Percentiles rank a stretch among this genome's conserved stretches.
phyloP scores from a whole-genome alignment of 371 early-diverging fungal species.

The Rhizomucor pusillus region DNA sequence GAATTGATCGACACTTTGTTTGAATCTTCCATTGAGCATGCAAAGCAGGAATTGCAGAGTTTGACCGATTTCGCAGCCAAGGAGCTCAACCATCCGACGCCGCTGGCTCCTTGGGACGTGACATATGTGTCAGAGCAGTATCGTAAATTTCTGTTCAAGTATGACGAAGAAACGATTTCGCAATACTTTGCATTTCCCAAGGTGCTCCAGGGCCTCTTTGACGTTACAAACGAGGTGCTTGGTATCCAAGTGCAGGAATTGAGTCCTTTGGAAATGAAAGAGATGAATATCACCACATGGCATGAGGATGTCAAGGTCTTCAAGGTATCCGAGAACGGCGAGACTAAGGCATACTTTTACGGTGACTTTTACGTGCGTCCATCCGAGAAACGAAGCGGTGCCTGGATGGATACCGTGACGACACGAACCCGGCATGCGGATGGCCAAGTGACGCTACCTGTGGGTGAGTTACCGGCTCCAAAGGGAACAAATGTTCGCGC shows the following conservation, averaged over 20 bases:
- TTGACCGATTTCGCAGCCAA: constrained; percentile 50
- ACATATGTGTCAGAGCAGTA: constrained; percentile 58
- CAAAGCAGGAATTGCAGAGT: constrained; percentile 44
- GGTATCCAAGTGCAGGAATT: constrained; percentile 58
- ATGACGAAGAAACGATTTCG: constrained; percentile 64
- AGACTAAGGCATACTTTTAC: constrained; percentile 63
- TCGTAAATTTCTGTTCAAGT: constrained; percentile 55
- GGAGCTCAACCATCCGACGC: constrained; percentile 31
- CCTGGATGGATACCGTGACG: constrained; percentile 76
- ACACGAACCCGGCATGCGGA: constrained; percentile 49
- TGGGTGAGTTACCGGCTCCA: constrained; percentile 24
- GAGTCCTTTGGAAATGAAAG: constrained; percentile 27
- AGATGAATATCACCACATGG: constrained; percentile 51
- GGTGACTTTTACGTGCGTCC: constrained; percentile 68
- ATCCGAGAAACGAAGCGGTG: constrained; percentile 66
- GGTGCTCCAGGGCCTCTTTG: constrained; percentile 60
- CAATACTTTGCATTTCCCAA: constrained; percentile 62
- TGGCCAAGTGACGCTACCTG: constrained; percentile 51
- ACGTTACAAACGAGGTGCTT: constrained; percentile 54
- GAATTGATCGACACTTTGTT: constrained; percentile 48
- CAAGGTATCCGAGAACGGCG: constrained; percentile 51
- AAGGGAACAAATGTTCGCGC: neutral
- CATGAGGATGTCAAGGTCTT: constrained; percentile 66
- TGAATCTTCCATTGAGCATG: constrained; percentile 45
- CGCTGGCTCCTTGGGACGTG: constrained; percentile 61